Percentiles rank a stretch among this genome's conserved stretches.
Evolutionary conservation across 345 rosid species (phyloP).

Genomic region (Arabidopsis suecica): DNA sequence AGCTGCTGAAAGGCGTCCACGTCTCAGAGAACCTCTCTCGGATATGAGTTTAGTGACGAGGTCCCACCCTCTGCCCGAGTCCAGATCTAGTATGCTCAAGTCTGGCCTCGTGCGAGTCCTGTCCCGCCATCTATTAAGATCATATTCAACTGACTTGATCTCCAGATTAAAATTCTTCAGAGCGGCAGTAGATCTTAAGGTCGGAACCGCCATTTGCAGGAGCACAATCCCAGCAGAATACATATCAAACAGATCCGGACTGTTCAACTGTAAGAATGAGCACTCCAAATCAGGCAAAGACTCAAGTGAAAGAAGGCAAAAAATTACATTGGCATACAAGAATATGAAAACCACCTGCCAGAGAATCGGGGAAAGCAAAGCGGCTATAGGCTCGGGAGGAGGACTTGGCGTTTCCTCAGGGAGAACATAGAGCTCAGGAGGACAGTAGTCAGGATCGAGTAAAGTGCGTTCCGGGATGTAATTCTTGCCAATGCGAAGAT

Average conservation of each 20-base stretch:
- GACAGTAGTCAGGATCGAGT: slow-evolving; percentile 93
- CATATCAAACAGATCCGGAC: slow-evolving; percentile 94
- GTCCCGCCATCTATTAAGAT: slow-evolving; percentile 78
- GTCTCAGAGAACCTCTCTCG: slow-evolving; percentile 74
- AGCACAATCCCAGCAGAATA: slow-evolving; percentile 90
- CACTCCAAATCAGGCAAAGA: slow-evolving; percentile 9
- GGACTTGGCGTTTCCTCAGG: slow-evolving; percentile 95
- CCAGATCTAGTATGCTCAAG: slow-evolving; percentile 80
- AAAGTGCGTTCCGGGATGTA: slow-evolving; percentile 68
- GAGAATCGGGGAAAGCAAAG: slow-evolving; percentile 82
- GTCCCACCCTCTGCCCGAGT: slow-evolving; percentile 98
- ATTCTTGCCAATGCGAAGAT: slow-evolving; percentile 97
- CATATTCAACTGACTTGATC: slow-evolving; percentile 59
- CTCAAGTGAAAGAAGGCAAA: background rate
- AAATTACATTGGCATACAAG: background rate
- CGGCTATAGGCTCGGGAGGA: slow-evolving; percentile 94
- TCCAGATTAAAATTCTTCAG: slow-evolving; percentile 86
- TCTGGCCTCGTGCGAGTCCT: slow-evolving; percentile 74
- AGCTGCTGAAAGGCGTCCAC: slow-evolving; percentile 91
- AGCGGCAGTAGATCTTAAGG: slow-evolving; percentile 65
- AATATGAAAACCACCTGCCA: slow-evolving; percentile 67
- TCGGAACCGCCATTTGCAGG: slow-evolving; percentile 93
- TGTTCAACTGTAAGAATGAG: slow-evolving; percentile 70
- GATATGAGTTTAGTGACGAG: slow-evolving; percentile 83
- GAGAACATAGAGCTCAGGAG: slow-evolving; percentile 92